These are phyloP conservation scores for Beauveria sp. DNA, from an alignment of 2,329 filamentous ascomycete species.

Conservation along the genomic window DNA sequence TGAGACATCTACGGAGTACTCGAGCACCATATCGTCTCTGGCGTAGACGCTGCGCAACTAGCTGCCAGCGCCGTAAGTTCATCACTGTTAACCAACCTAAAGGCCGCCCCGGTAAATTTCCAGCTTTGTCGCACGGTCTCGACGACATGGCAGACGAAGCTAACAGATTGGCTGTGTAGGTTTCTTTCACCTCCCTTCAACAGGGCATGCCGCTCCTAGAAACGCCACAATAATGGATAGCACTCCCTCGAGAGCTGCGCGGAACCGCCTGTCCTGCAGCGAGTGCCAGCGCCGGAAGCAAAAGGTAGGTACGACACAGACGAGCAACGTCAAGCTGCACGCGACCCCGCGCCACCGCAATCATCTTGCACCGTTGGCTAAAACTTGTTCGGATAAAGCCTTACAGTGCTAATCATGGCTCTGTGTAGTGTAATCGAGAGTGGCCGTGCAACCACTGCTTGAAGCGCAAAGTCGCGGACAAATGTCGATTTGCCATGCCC, in stretches of 20 bases:
- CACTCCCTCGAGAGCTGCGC: not conserved
- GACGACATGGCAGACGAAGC: not conserved
- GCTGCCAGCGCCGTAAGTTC: not conserved
- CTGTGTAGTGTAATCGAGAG: conserved; percentile 28
- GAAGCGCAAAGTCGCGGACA: conserved; percentile 30
- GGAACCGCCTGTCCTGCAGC: conserved; percentile 29
- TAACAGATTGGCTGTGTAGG: not conserved
- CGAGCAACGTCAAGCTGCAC: not conserved
- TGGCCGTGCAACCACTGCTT: conserved; percentile 33
- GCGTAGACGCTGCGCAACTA: not conserved
- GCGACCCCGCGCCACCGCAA: not conserved
- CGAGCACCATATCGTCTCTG: not conserved
- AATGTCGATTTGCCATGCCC: conserved; percentile 24
- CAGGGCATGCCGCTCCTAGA: not conserved
- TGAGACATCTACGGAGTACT: not conserved
- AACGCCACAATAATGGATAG: not conserved
- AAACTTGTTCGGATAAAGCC: too few species aligned
- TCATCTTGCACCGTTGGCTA: not conserved
- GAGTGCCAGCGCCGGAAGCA: conserved; percentile 36
- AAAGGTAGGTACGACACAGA: conserved; percentile 26
- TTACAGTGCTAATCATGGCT: conserved; percentile 8
- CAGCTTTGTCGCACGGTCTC: conserved; percentile 2
- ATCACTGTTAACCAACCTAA: too few species aligned
- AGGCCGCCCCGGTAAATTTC: not conserved
- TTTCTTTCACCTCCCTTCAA: not conserved